Conservation (phyloP, 2,329 filamentous ascomycete species). For the Pestalotiopsis sp. region DNA sequence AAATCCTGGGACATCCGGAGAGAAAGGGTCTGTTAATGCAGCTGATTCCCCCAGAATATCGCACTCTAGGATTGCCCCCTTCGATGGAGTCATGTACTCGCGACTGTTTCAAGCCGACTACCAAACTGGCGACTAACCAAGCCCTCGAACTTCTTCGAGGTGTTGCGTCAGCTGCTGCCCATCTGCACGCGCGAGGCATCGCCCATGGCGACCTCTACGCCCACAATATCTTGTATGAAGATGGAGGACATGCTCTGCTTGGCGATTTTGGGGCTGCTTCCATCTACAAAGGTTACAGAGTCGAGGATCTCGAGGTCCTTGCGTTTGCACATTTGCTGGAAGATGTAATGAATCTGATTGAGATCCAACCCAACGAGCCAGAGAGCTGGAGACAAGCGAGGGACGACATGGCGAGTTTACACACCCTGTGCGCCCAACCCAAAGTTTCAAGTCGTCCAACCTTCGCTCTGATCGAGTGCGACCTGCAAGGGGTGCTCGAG, state of each 20-base stretch:
- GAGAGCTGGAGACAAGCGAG: neutral
- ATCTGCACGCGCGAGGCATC: constrained; percentile 46
- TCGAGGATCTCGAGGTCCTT: constrained; percentile 49
- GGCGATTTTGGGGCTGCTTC: constrained; percentile 52
- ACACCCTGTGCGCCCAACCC: neutral
- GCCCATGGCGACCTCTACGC: constrained; percentile 50
- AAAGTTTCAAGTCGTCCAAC: neutral
- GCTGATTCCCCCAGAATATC: constrained; percentile 46
- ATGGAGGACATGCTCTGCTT: constrained; percentile 44
- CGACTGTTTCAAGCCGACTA: constrained; percentile 39
- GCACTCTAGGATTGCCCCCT: constrained; percentile 45
- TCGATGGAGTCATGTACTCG: constrained; percentile 48
- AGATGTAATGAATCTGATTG: constrained; percentile 41
- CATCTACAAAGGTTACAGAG: constrained; percentile 35
- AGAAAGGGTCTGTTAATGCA: constrained; percentile 47
- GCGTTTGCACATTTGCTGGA: constrained; percentile 51
- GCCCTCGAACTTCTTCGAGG: constrained; percentile 40
- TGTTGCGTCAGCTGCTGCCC: constrained; percentile 43
- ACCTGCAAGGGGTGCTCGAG: neutral
- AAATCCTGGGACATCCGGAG: constrained; percentile 42
- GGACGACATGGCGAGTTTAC: neutral
- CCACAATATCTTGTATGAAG: constrained; percentile 47
- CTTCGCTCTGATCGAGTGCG: neutral
- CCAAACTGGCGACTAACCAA: constrained; percentile 29
- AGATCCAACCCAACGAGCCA: neutral